phyloP scores from a whole-genome alignment of 164 flowering plant species.

The Aristolochia fimbriata region DNA sequence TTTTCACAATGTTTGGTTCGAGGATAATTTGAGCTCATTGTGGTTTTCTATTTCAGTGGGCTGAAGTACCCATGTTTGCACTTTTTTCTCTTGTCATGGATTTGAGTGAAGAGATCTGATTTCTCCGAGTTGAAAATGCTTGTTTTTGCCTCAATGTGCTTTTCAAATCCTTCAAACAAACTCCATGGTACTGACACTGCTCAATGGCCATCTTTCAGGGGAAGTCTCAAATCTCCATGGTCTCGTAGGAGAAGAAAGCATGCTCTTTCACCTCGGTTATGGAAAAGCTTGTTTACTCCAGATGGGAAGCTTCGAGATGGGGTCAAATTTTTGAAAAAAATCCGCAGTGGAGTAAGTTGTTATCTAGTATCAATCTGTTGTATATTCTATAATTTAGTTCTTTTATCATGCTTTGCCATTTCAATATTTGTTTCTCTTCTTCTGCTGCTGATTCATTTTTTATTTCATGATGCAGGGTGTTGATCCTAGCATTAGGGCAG shows the following conservation, averaged over 20 bases:
- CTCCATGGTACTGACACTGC: not conserved
- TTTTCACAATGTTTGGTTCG: too few species aligned
- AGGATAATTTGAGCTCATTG: too few species aligned
- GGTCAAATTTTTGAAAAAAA: slow-evolving; percentile 80
- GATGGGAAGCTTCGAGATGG: slow-evolving; percentile 80
- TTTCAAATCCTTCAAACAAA: too few species aligned
- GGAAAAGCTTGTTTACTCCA: slow-evolving; percentile 64
- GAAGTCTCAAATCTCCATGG: slow-evolving; percentile 90
- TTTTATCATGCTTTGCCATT: too few species aligned
- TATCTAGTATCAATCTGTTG: not conserved
- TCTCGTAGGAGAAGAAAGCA: slow-evolving; percentile 81
- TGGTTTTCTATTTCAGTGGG: too few species aligned
- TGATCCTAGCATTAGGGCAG: slow-evolving; percentile 76
- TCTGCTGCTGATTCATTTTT: not conserved
- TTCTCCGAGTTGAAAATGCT: not conserved
- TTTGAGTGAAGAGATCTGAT: too few species aligned
- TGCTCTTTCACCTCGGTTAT: slow-evolving; percentile 60
- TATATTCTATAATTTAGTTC: not conserved
- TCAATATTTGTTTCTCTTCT: too few species aligned
- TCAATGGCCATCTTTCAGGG: slow-evolving; percentile 28
- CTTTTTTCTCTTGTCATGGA: too few species aligned
- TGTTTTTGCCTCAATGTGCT: not conserved
- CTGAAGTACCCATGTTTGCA: too few species aligned
- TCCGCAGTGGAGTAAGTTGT: slow-evolving; percentile 82
- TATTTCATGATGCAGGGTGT: slow-evolving; percentile 53